Percentiles rank a stretch among this genome's conserved stretches.
Evolutionary conservation across 306 rosid species (phyloP).

Genomic region (Vachellia collinsii): DNA sequence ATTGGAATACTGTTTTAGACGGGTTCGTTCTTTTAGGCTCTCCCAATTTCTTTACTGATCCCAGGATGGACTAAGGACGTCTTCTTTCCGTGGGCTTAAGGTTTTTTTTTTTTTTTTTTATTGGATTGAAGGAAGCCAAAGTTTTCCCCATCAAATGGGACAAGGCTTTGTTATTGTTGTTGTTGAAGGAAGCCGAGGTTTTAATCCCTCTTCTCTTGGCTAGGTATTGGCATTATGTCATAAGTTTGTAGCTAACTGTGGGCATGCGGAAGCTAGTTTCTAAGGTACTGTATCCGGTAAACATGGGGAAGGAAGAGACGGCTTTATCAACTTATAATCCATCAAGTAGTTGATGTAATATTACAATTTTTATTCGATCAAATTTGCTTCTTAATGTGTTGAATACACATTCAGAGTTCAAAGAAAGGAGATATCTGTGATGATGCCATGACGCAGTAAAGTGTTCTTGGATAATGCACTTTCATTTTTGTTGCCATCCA

Average conservation of each 20-base stretch:
- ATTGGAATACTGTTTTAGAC: not conserved
- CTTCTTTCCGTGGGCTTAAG: constrained; percentile 17
- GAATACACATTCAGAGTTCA: not conserved
- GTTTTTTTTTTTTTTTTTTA: not conserved
- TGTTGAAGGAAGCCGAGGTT: too few relatives aligned
- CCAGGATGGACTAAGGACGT: not conserved
- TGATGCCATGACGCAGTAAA: constrained; percentile 1
- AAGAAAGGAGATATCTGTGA: constrained; percentile 11
- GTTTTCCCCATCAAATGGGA: too few relatives aligned
- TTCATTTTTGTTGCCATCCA: constrained; percentile 18
- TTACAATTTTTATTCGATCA: constrained; percentile 20
- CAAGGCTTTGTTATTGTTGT: too few relatives aligned
- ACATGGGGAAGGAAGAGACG: not conserved
- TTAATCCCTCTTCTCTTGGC: not conserved
- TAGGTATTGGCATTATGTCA: not conserved
- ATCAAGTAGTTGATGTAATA: constrained; percentile 15
- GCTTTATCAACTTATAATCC: constrained; percentile 13
- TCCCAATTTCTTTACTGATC: not conserved
- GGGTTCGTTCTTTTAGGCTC: not conserved
- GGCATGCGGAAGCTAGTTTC: not conserved
- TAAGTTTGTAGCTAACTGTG: not conserved
- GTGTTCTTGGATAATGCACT: constrained; percentile 11
- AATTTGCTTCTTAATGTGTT: constrained; percentile 2
- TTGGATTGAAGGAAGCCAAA: not conserved
- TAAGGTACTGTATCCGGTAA: not conserved